A percentile compares a stretch with the other conserved stretches of the same genome.
These are phyloP conservation scores for Forsythia viridissima DNA, from an alignment of 257 asterid species.

Conservation along the genomic window DNA sequence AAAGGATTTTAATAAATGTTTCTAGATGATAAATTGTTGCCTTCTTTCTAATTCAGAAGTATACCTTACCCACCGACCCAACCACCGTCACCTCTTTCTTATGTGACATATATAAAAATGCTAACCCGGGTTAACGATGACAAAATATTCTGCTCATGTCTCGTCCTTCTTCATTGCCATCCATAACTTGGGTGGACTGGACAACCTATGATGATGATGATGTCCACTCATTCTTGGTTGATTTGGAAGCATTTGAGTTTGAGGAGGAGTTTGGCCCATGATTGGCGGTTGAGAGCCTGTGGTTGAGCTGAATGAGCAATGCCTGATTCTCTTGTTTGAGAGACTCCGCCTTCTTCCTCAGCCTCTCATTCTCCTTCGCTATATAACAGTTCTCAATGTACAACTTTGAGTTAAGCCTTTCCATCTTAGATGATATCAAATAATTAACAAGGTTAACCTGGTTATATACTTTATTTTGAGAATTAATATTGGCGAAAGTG, in stretches of 20 bases:
- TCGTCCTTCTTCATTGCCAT: not conserved
- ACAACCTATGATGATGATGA: not conserved
- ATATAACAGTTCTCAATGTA: conserved; percentile 28
- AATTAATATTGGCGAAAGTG: not conserved
- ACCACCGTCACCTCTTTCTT: no score
- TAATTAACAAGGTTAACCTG: not conserved
- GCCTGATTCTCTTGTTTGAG: conserved; percentile 34
- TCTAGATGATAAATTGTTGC: no score
- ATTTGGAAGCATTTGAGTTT: not conserved
- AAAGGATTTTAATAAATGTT: no score
- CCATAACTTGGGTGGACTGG: not conserved
- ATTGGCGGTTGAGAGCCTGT: conserved; percentile 19
- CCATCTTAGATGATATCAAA: conserved; percentile 13
- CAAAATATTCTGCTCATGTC: not conserved
- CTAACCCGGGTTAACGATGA: not conserved
- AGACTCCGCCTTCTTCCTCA: conserved; percentile 30
- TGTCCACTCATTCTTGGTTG: not conserved
- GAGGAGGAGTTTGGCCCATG: not conserved
- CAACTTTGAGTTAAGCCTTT: conserved; percentile 27
- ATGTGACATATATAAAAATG: no score
- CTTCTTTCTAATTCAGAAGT: no score
- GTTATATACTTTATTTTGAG: not conserved
- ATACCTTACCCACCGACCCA: no score
- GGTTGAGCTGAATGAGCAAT: conserved; percentile 26
- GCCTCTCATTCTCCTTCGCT: conserved; percentile 30